A percentile compares a stretch with the other conserved stretches of the same genome.
Evolutionary conservation across 139 green algal species (phyloP).

Genomic region (Yamagishiella unicocca): DNA sequence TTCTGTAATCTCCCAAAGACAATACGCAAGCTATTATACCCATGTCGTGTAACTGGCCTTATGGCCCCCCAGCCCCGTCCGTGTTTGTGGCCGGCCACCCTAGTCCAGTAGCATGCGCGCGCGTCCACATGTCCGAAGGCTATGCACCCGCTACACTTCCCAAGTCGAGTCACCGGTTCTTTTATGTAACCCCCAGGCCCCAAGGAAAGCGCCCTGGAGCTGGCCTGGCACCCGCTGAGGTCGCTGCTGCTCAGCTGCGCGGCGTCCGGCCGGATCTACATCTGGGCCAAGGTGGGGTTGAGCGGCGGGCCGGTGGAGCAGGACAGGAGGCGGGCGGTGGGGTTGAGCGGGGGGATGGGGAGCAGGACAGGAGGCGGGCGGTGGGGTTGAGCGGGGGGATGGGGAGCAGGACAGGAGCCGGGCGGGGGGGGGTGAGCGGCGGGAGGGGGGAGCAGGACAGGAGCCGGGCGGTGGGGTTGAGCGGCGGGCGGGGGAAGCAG

Average conservation of each 20-base stretch:
- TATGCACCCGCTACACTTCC: too few species aligned
- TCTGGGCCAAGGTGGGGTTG: slow-evolving; percentile 79
- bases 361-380: background rate
- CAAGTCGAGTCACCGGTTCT: too few species aligned
- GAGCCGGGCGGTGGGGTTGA: background rate
- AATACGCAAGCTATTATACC: too few species aligned
- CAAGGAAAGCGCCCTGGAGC: slow-evolving; percentile 66
- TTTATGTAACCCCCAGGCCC: slow-evolving; percentile 70
- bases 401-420: background rate
- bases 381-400: background rate
- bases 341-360: background rate
- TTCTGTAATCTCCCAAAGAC: too few species aligned
- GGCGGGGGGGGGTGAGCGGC: too few species aligned
- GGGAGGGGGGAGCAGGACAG: too few species aligned
- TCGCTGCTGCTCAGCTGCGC: slow-evolving; percentile 74
- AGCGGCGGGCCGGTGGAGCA: background rate
- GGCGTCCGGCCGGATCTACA: slow-evolving; percentile 67
- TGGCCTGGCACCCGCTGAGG: slow-evolving; percentile 86
- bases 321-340: background rate
- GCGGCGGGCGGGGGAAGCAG: background rate
- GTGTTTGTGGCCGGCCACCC: too few species aligned
- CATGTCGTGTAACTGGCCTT: too few species aligned
- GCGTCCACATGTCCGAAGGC: too few species aligned
- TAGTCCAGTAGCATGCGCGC: too few species aligned
- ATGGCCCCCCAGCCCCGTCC: too few species aligned